Evolutionary conservation across 768 basidiomycete species (phyloP).

Genomic region (Amanita pallidorosea): DNA sequence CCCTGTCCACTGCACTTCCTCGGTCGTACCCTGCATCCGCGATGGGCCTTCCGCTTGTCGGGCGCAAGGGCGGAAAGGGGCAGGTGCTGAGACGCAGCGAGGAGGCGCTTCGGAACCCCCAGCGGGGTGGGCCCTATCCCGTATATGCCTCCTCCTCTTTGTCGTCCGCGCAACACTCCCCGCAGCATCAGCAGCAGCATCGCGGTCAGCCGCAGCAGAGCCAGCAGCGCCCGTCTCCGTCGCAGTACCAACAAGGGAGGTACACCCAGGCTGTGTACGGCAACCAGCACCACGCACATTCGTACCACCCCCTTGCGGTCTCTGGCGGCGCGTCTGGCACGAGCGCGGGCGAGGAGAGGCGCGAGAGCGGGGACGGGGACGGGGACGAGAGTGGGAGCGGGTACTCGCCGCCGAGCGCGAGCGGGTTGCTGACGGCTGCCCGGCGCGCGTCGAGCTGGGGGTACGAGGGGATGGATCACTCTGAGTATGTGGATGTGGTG

Average conservation of each 20-base stretch:
- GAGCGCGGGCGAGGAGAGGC: neutral
- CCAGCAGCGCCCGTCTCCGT: neutral
- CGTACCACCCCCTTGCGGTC: neutral
- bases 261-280: neutral
- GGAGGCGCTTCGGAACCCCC: conserved; percentile 27
- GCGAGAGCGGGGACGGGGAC: neutral
- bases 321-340: neutral
- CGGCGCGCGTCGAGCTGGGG: conserved; percentile 62
- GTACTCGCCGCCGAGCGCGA: conserved; percentile 2
- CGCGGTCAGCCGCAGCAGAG: neutral
- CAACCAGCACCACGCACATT: neutral
- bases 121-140: conserved; percentile 12
- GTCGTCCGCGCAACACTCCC: neutral
- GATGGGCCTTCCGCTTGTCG: neutral
- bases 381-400: neutral
- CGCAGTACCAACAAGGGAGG: neutral
- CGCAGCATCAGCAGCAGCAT: neutral
- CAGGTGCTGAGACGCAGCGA: conserved; percentile 29
- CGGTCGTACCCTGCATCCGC: neutral
- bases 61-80: neutral
- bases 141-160: neutral
- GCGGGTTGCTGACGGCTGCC: conserved; percentile 26
- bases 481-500: conserved; percentile 21
- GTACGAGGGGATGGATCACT: conserved; percentile 26
- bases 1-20: neutral